Conservation (phyloP, 2,329 filamentous ascomycete genomes). For the Monosporascus sp. region DNA sequence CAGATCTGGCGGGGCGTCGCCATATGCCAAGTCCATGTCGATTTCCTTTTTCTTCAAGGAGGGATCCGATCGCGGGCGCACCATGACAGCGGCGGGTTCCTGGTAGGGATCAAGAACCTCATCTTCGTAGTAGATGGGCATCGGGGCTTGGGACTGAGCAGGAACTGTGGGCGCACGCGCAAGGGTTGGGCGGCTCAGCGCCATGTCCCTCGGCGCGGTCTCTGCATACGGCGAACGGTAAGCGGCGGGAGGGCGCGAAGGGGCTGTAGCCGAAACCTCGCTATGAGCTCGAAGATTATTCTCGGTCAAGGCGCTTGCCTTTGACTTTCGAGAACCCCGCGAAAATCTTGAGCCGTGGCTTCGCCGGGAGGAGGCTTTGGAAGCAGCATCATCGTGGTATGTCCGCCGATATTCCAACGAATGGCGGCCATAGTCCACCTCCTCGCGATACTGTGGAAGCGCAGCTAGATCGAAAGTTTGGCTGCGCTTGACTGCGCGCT, state of each 20-base stretch:
- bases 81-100: constrained; percentile 13
- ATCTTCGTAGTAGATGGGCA: constrained; percentile 12
- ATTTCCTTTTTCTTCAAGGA: constrained; percentile 47
- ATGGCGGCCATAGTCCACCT: constrained; percentile 21
- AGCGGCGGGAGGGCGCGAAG: constrained; percentile 36
- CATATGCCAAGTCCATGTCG: constrained; percentile 91
- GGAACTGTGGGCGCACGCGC: constrained; percentile 26
- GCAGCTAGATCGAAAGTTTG: constrained; percentile 46
- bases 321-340: constrained; percentile 26
- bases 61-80: constrained; percentile 37
- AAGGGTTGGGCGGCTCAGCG: constrained; percentile 34
- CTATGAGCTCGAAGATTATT: constrained; percentile 49
- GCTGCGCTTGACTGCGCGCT: constrained; percentile 60
- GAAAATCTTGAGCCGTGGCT: constrained; percentile 36
- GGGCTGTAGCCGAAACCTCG: constrained; percentile 46
- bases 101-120: constrained; percentile 6
- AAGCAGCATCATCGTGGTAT: constrained; percentile 30
- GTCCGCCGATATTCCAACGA: constrained; percentile 14
- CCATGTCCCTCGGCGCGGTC: constrained; percentile 40
- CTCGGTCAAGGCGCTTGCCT: constrained; percentile 41
- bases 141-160: neutral
- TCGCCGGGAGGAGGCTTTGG: constrained; percentile 37
- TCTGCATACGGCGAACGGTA: constrained; percentile 39
- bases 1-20: constrained; percentile 70
- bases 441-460: constrained; percentile 25